Evolutionary conservation across 257 asterid species (phyloP), one percentile per base, ranked within the genome.

Genomic region (Lycium barbarum): DNA sequence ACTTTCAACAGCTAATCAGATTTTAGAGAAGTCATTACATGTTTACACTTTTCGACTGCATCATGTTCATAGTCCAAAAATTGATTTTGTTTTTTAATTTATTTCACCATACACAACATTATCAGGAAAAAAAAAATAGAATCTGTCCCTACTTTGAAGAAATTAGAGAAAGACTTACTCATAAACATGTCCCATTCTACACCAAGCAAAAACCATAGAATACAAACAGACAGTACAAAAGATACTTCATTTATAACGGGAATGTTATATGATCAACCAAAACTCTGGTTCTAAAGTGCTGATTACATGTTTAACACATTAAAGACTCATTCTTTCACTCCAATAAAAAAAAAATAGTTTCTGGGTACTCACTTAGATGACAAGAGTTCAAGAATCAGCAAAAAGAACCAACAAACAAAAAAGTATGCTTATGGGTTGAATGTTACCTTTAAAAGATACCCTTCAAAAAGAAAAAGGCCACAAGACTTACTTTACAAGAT

Each of bases 371-470:
- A 70, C 33, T 35, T 14, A 38, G 1, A 70, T 1, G 15, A 70
- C 53, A 70, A 38, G 15, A 70, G 0, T 70, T 70, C 79, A 70
- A 70, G 54, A 70, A 70, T 38, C 15, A 0, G 26, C 54, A 17
- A 17, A 55, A 40, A 45, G 8, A 70, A 38, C 15, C 33, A 70
- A 38, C 78, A 68, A 68, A 2, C 36, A 9, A 15, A 15, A 70
- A 38, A 6, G n/a, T 17, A 49, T 49, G 62, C 13, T 12, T 49
- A 43, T 74, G 43, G 81, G 62, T 49, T 74, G 81, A 49, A 43
- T 74, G 62, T 49, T 49, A 49, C 17, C 81, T 74, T 20, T 73
- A 18, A 73, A 73, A 73, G 58, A 73, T 45, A 72, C 80, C 58
- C 71, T 55, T 72, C 3, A 49, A 49, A 38, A 22, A 11, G 40